Evolutionary conservation across 495 filamentous ascomycete genomes (phyloP), one percentile per base, ranked within the genome.

Genomic region (Usnea hakonensis): DNA sequence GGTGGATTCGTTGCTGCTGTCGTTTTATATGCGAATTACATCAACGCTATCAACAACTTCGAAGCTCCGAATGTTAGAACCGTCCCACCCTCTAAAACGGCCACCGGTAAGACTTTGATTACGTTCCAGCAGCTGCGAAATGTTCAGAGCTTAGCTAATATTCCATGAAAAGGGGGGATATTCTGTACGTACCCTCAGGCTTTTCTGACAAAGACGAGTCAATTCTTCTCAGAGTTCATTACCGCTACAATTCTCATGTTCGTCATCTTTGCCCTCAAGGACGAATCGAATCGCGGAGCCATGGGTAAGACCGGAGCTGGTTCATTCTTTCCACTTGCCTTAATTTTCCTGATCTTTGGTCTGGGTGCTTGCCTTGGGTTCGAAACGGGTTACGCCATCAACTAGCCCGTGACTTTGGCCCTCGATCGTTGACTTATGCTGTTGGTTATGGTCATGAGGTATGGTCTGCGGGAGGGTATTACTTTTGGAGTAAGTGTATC

Each of bases 321-420:
- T 5, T 61, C 73, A 19, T 58, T 84, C 35, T 77, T 78, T 41
- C 84, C 85, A 0, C 71, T 88, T 14, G 78, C 69, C 1, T 72
- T 87, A 6, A 84, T 87, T 70, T 87, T 88, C 66, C 70, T 86
- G 21, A 78, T 88, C 44, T 86, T 85, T 68, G 84, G 84, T 4
- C 78, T 88, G 28, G 85, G 84, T 21, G 82, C 83, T 50, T 86
- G 84, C 66, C 87, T 86, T 71, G 86, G 86, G 35, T 87, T 81
- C 79, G 83, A 88, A 68, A 88, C 85, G 6, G 85, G 85, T 3
- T 88, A 86, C 71, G 84, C 86, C 7, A 85, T 88, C 40, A 88
- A 88, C 71, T 85, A 26, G 86, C 85, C 3, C 69, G 86, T 55
- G 86, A 89, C 60, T 87, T 88, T 72, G 85, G 86, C 0, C 85